Percentiles rank a stretch among this genome's conserved stretches.
phyloP scores from a whole-genome alignment of 2,329 filamentous ascomycete species.

The Fusarium neocosmosporiellum region DNA sequence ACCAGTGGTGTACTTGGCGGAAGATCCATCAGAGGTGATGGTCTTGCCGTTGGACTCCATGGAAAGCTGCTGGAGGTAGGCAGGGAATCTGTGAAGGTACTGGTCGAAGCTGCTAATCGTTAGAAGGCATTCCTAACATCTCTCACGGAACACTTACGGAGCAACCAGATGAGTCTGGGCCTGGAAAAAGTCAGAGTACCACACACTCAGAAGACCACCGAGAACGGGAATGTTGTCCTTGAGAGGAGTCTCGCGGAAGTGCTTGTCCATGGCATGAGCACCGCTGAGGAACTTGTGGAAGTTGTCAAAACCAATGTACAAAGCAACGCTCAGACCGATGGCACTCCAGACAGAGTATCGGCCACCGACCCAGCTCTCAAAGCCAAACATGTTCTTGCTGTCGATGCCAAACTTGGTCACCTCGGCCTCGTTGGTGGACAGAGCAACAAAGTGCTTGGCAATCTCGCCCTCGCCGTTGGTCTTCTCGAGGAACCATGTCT shows the following conservation, averaged over 20 bases:
- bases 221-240: constrained; percentile 95
- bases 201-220: constrained; percentile 93
- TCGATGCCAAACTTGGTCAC: constrained; percentile 99
- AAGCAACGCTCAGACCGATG: constrained; percentile 91
- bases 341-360: constrained; percentile 99
- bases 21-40: constrained; percentile 86
- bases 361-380: constrained; percentile 98
- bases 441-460: constrained; percentile 97
- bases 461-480: constrained; percentile 82
- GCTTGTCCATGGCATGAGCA: constrained; percentile 97
- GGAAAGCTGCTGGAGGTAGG: constrained; percentile 97
- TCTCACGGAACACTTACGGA: constrained; percentile 70
- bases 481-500: constrained; percentile 94
- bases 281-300: constrained; percentile 96
- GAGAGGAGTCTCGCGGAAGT: constrained; percentile 91
- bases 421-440: constrained; percentile 95
- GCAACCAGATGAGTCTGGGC: constrained; percentile 97
- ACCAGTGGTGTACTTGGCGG: constrained; percentile 96
- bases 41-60: constrained; percentile 99
- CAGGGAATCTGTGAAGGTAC: constrained; percentile 98
- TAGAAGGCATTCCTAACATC: background rate
- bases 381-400: constrained; percentile 99
- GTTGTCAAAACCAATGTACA: constrained; percentile 98
- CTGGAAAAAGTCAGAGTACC: constrained; percentile 99
- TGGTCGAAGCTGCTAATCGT: constrained; percentile 81